Evolutionary conservation across 805 yeast genomes (phyloP), one percentile per base, ranked within the genome.

Genomic region (Wickerhamomyces tratensis): DNA sequence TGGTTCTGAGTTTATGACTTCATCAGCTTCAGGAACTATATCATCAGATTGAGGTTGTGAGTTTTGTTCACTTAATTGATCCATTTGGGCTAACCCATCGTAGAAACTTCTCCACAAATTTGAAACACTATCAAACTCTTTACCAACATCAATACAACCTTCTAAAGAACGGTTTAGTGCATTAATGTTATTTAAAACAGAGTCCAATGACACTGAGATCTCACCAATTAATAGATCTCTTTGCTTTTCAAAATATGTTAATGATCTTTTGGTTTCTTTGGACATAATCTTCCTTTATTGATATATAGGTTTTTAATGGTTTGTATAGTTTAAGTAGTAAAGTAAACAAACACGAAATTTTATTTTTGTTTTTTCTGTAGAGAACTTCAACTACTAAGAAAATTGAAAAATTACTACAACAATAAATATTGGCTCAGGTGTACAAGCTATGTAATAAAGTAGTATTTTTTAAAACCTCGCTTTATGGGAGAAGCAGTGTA

Each of bases 111-210:
- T 64, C 94, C 94, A 84, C 33, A 83, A 64, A n/a, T 69, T 62
- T 4, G 88, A 74, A 13, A 82, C 85, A 40, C 75, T 73, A 44
- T 82, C 85, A 51, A 83, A 84, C 46, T 82, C 89, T 53, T 78
- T 77, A 2, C 93, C 89, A 4, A 84, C 86, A 25, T 82, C 81
- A 13, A 82, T 71, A 3, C 79, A 74, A 37, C 76, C 78, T 49
- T 80, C 82, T 41, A 84, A 61, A 0, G 88, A 74, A 37, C 86
- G 68, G 54, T 83, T 83, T 45, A 84, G 63, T 20, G 78, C 71
- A 49, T 80, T 82, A 44, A 84, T 59, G 49, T 79, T 79, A 51
- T 76, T 68, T 41, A 82, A 64, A 7, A 82, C 82, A 0, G 81
- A 71, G 50, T 80, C 87, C 74, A 83, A 71, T 10, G 78, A 65